Percentiles rank a stretch among this genome's conserved stretches.
These are phyloP conservation scores for Monocercomonoides exilis DNA, from an alignment of 78 protist genomes.

Conservation along the genomic window DNA sequence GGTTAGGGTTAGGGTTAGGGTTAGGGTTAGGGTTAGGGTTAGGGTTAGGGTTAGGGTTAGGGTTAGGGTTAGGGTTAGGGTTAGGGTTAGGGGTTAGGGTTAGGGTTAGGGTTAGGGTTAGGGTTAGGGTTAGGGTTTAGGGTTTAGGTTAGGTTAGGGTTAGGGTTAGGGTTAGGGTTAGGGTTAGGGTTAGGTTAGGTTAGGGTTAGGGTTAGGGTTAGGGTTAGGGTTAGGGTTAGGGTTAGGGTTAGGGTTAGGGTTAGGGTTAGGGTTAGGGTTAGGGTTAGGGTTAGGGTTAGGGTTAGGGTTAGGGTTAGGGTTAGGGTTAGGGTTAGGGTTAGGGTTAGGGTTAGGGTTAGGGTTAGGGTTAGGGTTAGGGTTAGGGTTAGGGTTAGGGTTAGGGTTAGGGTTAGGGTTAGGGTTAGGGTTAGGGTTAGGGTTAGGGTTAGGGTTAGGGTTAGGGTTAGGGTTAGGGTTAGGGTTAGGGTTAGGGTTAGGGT, in stretches of 20 bases:
- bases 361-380: not conserved
- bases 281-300: slow-evolving; percentile 1
- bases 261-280: slow-evolving; percentile 5
- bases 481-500: not conserved
- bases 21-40: slow-evolving; percentile 5
- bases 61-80: slow-evolving; percentile 7
- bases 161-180: slow-evolving; percentile 5
- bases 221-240: slow-evolving; percentile 7
- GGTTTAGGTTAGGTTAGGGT: not conserved
- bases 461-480: slow-evolving; percentile 7
- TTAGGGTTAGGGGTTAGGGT: slow-evolving; percentile 6
- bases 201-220: not conserved
- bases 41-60: slow-evolving; percentile 6
- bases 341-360: not conserved
- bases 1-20: not conserved
- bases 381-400: not conserved
- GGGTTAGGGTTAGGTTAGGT: not conserved
- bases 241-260: not conserved
- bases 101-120: slow-evolving; percentile 5
- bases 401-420: not conserved
- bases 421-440: not conserved
- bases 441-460: not conserved
- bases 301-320: not conserved
- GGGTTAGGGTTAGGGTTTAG: not conserved
- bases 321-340: not conserved